Conservation (phyloP, 1,284 basidiomycete genomes). For the Moniliella sp. region DNA sequence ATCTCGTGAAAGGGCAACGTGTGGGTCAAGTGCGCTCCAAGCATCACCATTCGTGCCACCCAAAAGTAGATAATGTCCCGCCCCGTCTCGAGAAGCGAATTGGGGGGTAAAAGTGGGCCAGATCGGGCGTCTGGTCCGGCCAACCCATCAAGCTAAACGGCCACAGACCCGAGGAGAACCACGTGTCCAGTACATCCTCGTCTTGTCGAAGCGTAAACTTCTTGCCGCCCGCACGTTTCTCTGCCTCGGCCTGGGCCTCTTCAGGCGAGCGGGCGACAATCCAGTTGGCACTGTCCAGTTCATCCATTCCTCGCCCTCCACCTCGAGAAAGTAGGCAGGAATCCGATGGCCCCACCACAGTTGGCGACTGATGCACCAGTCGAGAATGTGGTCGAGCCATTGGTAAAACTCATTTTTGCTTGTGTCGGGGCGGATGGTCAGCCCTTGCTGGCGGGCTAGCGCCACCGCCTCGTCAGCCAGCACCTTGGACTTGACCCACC, state of each 20-base stretch:
- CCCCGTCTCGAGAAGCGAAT: constrained; percentile 76
- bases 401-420: constrained; percentile 87
- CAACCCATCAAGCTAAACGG: constrained; percentile 94
- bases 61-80: constrained; percentile 99
- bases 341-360: constrained; percentile 97
- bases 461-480: constrained; percentile 52
- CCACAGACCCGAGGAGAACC: constrained; percentile 97
- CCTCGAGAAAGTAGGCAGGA: constrained; percentile 76
- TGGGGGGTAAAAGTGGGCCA: constrained; percentile 57
- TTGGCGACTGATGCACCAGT: constrained; percentile 97
- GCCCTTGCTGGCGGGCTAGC: constrained; percentile 44
- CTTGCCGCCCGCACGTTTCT: constrained; percentile 48
- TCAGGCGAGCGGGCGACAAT: constrained; percentile 64
- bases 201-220: constrained; percentile 68
- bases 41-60: constrained; percentile 94
- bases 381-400: constrained; percentile 87
- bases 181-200: constrained; percentile 92
- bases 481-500: constrained; percentile 91
- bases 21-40: constrained; percentile 71
- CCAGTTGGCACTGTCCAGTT: too few species aligned
- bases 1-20: constrained; percentile 88
- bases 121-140: constrained; percentile 56
- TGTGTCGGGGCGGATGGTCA: constrained; percentile 52
- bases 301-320: too few species aligned
- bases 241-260: constrained; percentile 59